Percentiles rank a stretch among this genome's conserved stretches.
These are phyloP conservation scores for Xanthoconium separans DNA, from an alignment of 1,284 basidiomycete genomes.

Conservation along the genomic window DNA sequence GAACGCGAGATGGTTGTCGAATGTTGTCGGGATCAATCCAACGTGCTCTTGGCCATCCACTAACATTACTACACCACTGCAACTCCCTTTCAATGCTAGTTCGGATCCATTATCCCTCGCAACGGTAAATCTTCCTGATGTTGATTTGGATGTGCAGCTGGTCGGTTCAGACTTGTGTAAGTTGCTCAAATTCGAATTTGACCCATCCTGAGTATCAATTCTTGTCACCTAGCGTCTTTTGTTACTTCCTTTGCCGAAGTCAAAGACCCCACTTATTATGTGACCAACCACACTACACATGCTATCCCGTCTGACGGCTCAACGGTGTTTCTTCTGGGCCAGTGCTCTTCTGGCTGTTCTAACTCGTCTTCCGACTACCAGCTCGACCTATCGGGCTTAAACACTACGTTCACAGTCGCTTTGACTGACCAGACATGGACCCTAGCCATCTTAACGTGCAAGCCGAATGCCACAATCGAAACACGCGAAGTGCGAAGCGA, in stretches of 20 bases:
- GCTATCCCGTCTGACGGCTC: conserved; percentile 20
- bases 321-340: conserved; percentile 21
- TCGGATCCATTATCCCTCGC: not conserved
- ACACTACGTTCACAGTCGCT: conserved; percentile 13
- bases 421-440: conserved; percentile 18
- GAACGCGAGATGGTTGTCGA: conserved; percentile 29
- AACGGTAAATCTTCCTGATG: conserved; percentile 17
- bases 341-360: conserved; percentile 21
- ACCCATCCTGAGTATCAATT: too few species aligned
- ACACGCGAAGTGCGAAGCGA: conserved; percentile 29
- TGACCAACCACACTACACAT: conserved; percentile 27
- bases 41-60: conserved; percentile 28
- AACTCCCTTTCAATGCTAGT: conserved; percentile 14
- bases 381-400: conserved; percentile 16
- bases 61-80: conserved; percentile 22
- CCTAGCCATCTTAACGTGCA: conserved; percentile 23
- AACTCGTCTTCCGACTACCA: not conserved
- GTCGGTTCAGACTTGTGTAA: conserved; percentile 5
- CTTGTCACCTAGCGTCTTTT: not conserved
- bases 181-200: not conserved
- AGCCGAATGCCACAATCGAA: conserved; percentile 25
- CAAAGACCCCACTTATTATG: conserved; percentile 1
- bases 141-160: conserved; percentile 22
- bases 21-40: conserved; percentile 29
- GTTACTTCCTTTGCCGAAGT: conserved; percentile 6